Evolutionary conservation across 129 eudicot genomes (phyloP).

Genomic region (Pseudognaphalium luteoalbum): DNA sequence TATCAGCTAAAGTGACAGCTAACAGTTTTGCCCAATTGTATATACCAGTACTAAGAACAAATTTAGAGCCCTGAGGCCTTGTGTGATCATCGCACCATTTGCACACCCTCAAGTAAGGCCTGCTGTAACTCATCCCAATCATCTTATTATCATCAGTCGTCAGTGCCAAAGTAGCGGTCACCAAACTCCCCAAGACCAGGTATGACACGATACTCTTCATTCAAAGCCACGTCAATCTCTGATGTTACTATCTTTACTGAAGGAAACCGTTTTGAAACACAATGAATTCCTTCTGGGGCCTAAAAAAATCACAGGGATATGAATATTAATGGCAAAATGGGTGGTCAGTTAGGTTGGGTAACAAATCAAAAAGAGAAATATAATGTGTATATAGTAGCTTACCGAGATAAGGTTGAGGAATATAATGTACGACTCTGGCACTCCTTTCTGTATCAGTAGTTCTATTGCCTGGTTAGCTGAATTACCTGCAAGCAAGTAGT

Average conservation of each 20-base stretch:
- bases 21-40: neutral
- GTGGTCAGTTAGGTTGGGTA: neutral
- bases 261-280: conserved; percentile 85
- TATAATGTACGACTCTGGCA: conserved; percentile 88
- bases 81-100: neutral
- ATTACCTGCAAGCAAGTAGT: conserved; percentile 54
- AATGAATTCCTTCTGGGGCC: conserved; percentile 98
- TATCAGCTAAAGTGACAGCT: neutral
- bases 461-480: conserved; percentile 98
- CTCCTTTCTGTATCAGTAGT: conserved; percentile 90
- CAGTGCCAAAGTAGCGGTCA: conserved; percentile 97
- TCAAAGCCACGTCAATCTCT: conserved; percentile 82
- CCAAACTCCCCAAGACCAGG: conserved; percentile 99
- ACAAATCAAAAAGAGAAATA: neutral
- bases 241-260: conserved; percentile 84
- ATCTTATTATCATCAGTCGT: conserved; percentile 45
- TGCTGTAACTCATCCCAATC: conserved; percentile 5
- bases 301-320: conserved; percentile 18
- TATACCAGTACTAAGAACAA: neutral
- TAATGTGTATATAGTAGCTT: conserved; percentile 41
- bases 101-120: too few relatives aligned
- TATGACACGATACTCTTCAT: conserved; percentile 88
- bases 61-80: neutral
- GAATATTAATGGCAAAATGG: neutral
- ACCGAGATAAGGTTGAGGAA: conserved; percentile 95